Percentiles rank a stretch among this genome's conserved stretches.
Conservation (phyloP, 2,329 filamentous ascomycete species). For the Fusarium verrucosum region DNA sequence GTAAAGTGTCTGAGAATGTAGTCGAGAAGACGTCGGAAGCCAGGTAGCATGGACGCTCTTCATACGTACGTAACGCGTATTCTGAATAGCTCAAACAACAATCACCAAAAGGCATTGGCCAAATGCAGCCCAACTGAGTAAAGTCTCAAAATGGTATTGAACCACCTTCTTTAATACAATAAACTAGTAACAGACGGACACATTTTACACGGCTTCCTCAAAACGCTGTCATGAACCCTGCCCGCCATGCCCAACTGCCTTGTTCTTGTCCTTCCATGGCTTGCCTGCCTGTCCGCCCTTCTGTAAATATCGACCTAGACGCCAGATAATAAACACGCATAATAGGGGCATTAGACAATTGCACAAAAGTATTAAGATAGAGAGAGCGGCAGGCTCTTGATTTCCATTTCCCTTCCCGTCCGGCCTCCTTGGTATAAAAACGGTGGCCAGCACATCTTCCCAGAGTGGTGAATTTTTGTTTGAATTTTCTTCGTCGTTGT, state of each 20-base stretch:
- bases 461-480: conserved; percentile 45
- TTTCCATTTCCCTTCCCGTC: conserved; percentile 17
- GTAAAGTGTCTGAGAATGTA: not conserved
- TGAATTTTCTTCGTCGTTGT: conserved; percentile 34
- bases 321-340: conserved; percentile 47
- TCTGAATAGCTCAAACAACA: not conserved
- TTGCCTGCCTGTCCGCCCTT: conserved; percentile 38
- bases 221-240: conserved; percentile 37
- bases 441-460: conserved; percentile 42
- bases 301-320: conserved; percentile 43
- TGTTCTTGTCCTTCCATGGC: conserved; percentile 36
- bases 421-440: conserved; percentile 37
- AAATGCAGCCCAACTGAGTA: not conserved
- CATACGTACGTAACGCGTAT: not conserved
- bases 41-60: not conserved
- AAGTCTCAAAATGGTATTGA: conserved; percentile 27
- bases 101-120: not conserved
- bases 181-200: conserved; percentile 26
- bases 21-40: not conserved
- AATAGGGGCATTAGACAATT: conserved; percentile 44
- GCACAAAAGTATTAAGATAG: conserved; percentile 43
- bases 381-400: conserved; percentile 36
- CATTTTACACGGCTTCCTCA: conserved; percentile 34
- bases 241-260: conserved; percentile 36
- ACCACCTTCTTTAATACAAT: conserved; percentile 31